phyloP scores from a whole-genome alignment of 495 filamentous ascomycete species.

The Cercophora scortea region DNA sequence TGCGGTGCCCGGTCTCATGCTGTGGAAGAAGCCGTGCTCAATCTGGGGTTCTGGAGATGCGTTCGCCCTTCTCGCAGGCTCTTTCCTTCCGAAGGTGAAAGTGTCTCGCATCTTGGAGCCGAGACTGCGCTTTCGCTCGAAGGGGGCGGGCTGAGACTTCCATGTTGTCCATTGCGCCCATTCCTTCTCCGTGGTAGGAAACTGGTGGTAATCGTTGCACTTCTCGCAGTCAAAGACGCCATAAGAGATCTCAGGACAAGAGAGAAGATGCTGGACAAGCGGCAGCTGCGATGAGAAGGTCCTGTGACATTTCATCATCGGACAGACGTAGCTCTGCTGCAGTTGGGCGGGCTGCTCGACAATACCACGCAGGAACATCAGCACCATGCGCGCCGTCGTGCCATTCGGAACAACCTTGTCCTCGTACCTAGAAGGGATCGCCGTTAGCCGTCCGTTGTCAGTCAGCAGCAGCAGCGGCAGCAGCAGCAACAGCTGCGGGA shows the following conservation, averaged over 20 bases:
- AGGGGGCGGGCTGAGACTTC: slow-evolving; percentile 10
- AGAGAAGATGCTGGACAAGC: slow-evolving; percentile 25
- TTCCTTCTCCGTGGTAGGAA: slow-evolving; percentile 29
- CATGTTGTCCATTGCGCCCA: slow-evolving; percentile 24
- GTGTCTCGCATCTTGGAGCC: slow-evolving; percentile 24
- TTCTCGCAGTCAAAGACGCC: slow-evolving; percentile 28
- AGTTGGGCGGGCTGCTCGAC: slow-evolving; percentile 18
- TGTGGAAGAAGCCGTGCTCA: slow-evolving; percentile 2
- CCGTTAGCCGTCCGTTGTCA: slow-evolving; percentile 4
- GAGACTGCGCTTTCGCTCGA: slow-evolving; percentile 23
- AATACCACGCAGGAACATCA: slow-evolving; percentile 28
- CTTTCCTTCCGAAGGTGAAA: slow-evolving; percentile 17
- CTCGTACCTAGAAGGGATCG: slow-evolving; percentile 17
- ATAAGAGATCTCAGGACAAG: slow-evolving; percentile 20
- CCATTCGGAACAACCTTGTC: slow-evolving; percentile 22
- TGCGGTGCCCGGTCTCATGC: slow-evolving; percentile 13
- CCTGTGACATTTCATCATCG: slow-evolving; percentile 23
- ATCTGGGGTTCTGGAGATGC: slow-evolving; percentile 6
- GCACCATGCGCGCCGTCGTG: slow-evolving; percentile 23
- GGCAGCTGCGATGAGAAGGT: slow-evolving; percentile 14
- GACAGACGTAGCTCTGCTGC: slow-evolving; percentile 21
- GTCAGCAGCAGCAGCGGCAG: not conserved
- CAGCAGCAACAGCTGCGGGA: not conserved
- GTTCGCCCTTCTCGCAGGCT: slow-evolving; percentile 10
- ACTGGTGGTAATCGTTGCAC: slow-evolving; percentile 21